phyloP scores from a whole-genome alignment of 2,329 filamentous ascomycete genomes.

The Mycosphaerella sp. region DNA sequence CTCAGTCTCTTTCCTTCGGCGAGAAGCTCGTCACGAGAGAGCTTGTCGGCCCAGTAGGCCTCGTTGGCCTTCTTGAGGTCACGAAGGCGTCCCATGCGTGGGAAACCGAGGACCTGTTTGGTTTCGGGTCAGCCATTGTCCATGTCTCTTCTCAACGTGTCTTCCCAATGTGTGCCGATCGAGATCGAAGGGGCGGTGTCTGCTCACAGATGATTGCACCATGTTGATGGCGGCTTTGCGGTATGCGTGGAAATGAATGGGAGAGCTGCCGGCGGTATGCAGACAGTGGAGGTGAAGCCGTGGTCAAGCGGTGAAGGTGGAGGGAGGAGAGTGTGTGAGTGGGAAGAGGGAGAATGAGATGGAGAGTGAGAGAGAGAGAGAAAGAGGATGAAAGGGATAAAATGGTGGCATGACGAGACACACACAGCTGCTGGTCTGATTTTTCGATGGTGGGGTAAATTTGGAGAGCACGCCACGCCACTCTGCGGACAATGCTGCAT shows the following conservation, averaged over 20 bases:
- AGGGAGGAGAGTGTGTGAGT: neutral
- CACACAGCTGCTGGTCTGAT: no score
- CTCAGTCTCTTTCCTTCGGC: constrained; percentile 95
- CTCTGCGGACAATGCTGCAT: neutral
- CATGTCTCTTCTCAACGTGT: neutral
- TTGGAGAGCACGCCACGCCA: constrained; percentile 2
- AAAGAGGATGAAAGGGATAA: neutral
- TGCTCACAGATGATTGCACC: constrained; percentile 49
- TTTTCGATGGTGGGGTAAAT: no score
- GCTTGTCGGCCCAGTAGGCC: constrained; percentile 94
- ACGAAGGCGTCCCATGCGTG: constrained; percentile 95
- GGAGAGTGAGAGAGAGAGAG: neutral
- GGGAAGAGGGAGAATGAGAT: neutral
- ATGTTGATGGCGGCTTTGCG: constrained; percentile 32
- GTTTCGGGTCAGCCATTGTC: constrained; percentile 25
- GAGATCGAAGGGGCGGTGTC: neutral
- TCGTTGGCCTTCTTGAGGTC: constrained; percentile 99
- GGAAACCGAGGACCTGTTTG: constrained; percentile 77
- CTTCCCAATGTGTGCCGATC: neutral
- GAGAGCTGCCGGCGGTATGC: constrained; percentile 3
- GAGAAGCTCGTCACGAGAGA: constrained; percentile 84
- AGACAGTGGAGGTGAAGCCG: constrained; percentile 1
- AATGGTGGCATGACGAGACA: no score
- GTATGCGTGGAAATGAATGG: neutral
- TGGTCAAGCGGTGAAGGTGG: neutral